Evolutionary conservation across 2,329 filamentous ascomycete species (phyloP).

Genomic region (Keithomyces neogunnii): DNA sequence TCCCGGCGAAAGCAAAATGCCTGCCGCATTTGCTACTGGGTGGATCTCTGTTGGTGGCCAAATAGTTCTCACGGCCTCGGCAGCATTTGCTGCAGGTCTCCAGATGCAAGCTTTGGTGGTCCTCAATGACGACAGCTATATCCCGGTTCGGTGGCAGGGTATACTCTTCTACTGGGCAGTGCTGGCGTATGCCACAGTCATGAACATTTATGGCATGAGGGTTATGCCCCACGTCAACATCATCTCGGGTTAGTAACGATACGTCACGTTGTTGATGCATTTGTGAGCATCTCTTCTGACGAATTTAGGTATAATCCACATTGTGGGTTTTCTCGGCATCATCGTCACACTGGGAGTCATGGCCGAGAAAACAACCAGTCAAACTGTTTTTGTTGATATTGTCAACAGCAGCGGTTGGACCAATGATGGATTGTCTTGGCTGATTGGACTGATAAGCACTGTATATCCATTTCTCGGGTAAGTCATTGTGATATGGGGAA

Average conservation of each 20-base stretch:
- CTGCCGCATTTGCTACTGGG: slow-evolving; percentile 19
- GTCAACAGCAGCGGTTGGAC: slow-evolving; percentile 24
- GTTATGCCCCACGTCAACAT: slow-evolving; percentile 28
- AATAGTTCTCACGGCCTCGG: slow-evolving; percentile 35
- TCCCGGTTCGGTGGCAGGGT: slow-evolving; percentile 33
- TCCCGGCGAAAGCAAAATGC: slow-evolving; percentile 5
- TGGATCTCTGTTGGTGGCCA: slow-evolving; percentile 40
- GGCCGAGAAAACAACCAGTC: slow-evolving; percentile 19
- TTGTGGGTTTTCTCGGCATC: slow-evolving; percentile 18
- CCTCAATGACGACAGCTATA: slow-evolving; percentile 31
- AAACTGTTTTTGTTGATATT: slow-evolving; percentile 23
- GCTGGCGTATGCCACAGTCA: slow-evolving; percentile 23
- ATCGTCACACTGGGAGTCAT: slow-evolving; percentile 21
- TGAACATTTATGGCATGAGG: slow-evolving; percentile 34
- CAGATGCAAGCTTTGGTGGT: slow-evolving; percentile 34
- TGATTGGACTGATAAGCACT: slow-evolving; percentile 22
- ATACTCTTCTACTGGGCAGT: slow-evolving; percentile 39
- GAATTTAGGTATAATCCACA: slow-evolving; percentile 16
- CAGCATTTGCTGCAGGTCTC: slow-evolving; percentile 36
- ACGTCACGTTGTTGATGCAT: no score
- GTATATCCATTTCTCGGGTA: slow-evolving; percentile 26
- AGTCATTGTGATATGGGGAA: neutral
- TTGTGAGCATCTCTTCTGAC: neutral
- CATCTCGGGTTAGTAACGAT: slow-evolving; percentile 8
- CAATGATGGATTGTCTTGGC: slow-evolving; percentile 22